Evolutionary conservation across 2,329 filamentous ascomycete genomes (phyloP).

Genomic region (Colletotrichum sp.): DNA sequence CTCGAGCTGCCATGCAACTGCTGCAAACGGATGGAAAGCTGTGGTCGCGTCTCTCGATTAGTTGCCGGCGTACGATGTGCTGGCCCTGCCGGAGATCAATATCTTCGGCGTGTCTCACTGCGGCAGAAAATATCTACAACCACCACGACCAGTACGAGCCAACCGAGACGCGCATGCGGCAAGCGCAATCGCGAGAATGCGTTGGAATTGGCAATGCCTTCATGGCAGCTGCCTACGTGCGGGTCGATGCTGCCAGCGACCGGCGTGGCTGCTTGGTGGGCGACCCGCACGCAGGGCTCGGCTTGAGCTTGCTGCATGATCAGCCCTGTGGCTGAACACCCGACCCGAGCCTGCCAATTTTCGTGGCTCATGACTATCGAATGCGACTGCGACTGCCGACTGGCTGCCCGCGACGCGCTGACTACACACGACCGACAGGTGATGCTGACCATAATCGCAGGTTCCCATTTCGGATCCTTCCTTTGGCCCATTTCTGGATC

Average conservation of each 20-base stretch:
- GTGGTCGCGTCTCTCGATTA: background rate
- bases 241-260: background rate
- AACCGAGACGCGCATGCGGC: background rate
- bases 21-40: background rate
- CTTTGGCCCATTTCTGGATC: slow-evolving; percentile 30
- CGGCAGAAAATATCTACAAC: background rate
- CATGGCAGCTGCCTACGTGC: background rate
- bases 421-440: background rate
- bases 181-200: background rate
- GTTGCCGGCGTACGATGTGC: background rate
- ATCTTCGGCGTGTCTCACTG: background rate
- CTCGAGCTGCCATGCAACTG: background rate
- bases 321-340: background rate
- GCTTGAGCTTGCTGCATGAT: background rate
- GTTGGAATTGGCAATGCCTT: background rate
- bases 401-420: background rate
- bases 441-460: background rate
- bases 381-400: background rate
- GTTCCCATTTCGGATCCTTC: slow-evolving; percentile 20
- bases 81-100: background rate
- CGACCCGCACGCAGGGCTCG: background rate
- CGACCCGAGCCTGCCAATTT: background rate
- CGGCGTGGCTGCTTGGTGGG: background rate
- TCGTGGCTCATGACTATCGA: background rate
- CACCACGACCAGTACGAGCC: background rate